phyloP scores from a whole-genome alignment of 2,329 filamentous ascomycete genomes.

The Diaporthe batatas region DNA sequence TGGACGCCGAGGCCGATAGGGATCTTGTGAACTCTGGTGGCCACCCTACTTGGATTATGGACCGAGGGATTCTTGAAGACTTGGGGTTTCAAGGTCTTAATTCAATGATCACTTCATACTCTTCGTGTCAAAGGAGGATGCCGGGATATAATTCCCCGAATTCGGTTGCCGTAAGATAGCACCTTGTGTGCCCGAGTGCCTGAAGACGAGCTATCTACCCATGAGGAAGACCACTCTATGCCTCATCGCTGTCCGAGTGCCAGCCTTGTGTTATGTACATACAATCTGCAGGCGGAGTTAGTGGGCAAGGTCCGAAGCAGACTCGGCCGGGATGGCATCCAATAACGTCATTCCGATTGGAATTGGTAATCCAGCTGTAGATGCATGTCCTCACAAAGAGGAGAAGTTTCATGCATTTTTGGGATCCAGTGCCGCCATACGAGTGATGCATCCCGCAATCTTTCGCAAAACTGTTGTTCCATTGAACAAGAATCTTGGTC shows the following conservation, averaged over 20 bases:
- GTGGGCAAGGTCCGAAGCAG: background rate
- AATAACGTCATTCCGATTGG: conserved; percentile 42
- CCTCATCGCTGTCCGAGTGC: background rate
- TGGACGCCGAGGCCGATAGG: conserved; percentile 73
- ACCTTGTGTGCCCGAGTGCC: background rate
- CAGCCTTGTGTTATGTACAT: background rate
- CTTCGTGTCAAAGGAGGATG: background rate
- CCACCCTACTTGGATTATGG: too few species aligned
- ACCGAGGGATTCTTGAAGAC: background rate
- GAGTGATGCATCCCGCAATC: conserved; percentile 59
- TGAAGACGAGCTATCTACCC: background rate
- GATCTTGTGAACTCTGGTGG: conserved; percentile 55
- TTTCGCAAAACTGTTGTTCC: conserved; percentile 53
- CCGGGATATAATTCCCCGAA: background rate
- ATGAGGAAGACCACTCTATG: background rate
- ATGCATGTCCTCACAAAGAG: conserved; percentile 37
- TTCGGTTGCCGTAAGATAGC: background rate
- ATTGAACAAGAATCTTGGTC: conserved; percentile 51
- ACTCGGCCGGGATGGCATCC: conserved; percentile 30
- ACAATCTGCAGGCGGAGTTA: background rate
- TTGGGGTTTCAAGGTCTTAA: background rate
- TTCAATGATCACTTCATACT: background rate
- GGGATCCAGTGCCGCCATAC: background rate
- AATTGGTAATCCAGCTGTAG: conserved; percentile 39
- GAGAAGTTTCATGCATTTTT: conserved; percentile 21